These are phyloP conservation scores for Epichloe elymi DNA, from an alignment of 2,329 filamentous ascomycete genomes.

Conservation along the genomic window DNA sequence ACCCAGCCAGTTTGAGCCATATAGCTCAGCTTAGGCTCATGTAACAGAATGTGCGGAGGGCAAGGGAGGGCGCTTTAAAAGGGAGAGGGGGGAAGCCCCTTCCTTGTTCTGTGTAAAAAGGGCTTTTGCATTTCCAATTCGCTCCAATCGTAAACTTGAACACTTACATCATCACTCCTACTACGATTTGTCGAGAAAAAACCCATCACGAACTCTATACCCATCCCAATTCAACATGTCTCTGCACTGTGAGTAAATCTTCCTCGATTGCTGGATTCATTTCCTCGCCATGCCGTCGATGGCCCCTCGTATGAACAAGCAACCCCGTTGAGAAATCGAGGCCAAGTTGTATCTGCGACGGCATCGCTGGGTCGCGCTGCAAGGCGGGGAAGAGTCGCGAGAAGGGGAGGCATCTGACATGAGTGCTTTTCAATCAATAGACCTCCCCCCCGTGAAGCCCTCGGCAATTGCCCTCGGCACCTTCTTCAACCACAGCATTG, in stretches of 20 bases:
- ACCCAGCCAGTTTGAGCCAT: neutral
- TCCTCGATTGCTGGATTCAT: too few species aligned
- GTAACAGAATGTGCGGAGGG: neutral
- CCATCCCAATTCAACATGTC: slow-evolving; percentile 31
- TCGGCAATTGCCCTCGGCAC: slow-evolving; percentile 95
- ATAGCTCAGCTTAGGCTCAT: neutral
- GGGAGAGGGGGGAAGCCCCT: neutral
- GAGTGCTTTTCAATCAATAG: slow-evolving; percentile 17
- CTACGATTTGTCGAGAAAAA: neutral
- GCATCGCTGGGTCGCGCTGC: neutral
- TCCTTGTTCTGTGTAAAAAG: neutral
- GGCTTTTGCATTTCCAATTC: neutral
- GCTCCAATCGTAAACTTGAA: neutral
- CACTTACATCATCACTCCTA: neutral
- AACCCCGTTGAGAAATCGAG: too few species aligned
- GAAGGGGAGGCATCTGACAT: neutral
- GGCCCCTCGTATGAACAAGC: too few species aligned
- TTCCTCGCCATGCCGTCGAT: too few species aligned
- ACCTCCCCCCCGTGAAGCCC: slow-evolving; percentile 72
- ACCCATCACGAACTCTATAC: neutral
- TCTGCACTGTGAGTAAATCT: slow-evolving; percentile 38
- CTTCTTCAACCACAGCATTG: slow-evolving; percentile 86
- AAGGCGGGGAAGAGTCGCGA: neutral
- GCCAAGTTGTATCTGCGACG: neutral
- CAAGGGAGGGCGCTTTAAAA: slow-evolving; percentile 2